Evolutionary conservation across 352 stramenopile genomes (phyloP), one percentile per base, ranked within the genome.

Genomic region (Pythium dissimile): DNA sequence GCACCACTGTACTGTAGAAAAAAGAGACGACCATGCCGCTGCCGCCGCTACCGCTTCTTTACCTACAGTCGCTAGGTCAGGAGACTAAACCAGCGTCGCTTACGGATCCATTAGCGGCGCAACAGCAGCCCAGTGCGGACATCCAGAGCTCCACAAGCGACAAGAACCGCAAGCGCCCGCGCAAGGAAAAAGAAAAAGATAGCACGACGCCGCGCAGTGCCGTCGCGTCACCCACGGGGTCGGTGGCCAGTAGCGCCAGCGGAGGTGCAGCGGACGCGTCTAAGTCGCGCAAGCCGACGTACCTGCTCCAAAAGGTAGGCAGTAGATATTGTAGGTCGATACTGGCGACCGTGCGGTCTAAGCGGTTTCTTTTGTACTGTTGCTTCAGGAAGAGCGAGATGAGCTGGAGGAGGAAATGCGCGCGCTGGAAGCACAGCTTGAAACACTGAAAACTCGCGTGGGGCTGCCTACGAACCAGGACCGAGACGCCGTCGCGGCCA

Each of bases 211-310:
- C 34, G 34, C n/a, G 30, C 13, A 16, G 38, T 20, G 30, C 11
- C 20, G 28, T 31, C n/a, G 27, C 37, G 27, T 59, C 51, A 20
- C 51, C 51, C 1, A 26, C 51, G 38, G 42, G 21, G 3, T 46
- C 39, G 16, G 31, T 35, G 8, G 31, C 34, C 12, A 41, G 34
- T 8, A 20, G 23, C 42, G 39, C 20, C 18, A n/a, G n/a, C n/a
- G n/a, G n/a, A n/a, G n/a, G n/a, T n/a, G n/a, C n/a, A n/a, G 42
- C 42, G 2, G 44, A 37, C 44, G 44, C 26, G 9, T 24, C 24
- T 12, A 42, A 32, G 30, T 15, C 47, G n/a, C 47, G 47, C n/a
- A 54, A 54, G 47, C 31, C 47, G 11, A 31, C 47, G 31, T 54
- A 54, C 23, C 18, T 43, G 11, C 30, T 54, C 13, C 47, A 43